These are phyloP conservation scores for Phascolomyces articulosus DNA, from an alignment of 371 early-diverging fungal species.

Conservation along the genomic window DNA sequence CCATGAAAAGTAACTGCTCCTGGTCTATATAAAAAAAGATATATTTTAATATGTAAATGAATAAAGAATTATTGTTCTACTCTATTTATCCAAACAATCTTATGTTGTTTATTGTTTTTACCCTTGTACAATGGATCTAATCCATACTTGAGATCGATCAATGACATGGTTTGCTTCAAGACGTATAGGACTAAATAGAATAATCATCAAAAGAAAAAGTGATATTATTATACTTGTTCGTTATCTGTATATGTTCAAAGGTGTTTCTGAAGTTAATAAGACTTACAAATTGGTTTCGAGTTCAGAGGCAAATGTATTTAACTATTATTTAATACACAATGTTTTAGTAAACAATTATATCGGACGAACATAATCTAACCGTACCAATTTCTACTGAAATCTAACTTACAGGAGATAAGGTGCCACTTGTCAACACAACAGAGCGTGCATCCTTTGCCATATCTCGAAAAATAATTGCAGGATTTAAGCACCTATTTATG, in stretches of 20 bases:
- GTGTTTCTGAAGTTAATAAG: not conserved
- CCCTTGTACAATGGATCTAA: slow-evolving; percentile 49
- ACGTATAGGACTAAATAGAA: slow-evolving; percentile 22
- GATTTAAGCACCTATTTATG: slow-evolving; percentile 59
- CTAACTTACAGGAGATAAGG: slow-evolving; percentile 72
- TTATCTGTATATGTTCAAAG: no score
- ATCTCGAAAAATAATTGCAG: slow-evolving; percentile 64
- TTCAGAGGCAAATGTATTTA: slow-evolving; percentile 76
- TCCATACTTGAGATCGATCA: slow-evolving; percentile 54
- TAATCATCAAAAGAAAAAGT: not conserved
- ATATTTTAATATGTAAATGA: not conserved
- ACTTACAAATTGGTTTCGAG: slow-evolving; percentile 58
- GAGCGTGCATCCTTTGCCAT: slow-evolving; percentile 54
- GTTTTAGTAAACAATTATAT: no score
- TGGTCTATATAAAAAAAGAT: slow-evolving; percentile 35
- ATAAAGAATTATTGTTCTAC: no score
- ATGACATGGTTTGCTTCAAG: slow-evolving; percentile 68
- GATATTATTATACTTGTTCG: not conserved
- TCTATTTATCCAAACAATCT: not conserved
- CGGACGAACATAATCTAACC: no score
- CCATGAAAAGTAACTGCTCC: slow-evolving; percentile 43
- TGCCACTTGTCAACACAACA: slow-evolving; percentile 86
- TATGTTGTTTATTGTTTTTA: slow-evolving; percentile 14
- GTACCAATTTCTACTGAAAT: no score
- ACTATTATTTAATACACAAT: slow-evolving; percentile 13